Base-by-base conservation (phyloP, 129 eudicot species). In the Helianthus tuberosus region DNA sequence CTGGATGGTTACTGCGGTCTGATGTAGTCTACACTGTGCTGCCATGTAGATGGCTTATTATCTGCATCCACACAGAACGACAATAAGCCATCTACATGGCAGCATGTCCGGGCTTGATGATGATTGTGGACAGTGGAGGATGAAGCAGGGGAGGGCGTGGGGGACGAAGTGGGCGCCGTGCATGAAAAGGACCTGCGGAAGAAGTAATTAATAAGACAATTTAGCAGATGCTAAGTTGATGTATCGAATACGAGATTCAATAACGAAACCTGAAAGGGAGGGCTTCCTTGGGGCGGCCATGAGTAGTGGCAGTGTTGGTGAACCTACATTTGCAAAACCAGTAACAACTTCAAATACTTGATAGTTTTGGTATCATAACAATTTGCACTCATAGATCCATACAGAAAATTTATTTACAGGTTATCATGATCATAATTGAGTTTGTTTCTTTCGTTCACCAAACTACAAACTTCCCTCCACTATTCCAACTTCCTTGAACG, bases 251-350 rank as follows among this genome's bases (percentile, higher is more conserved):
- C 53, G 36, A 71, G 5, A 32, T 52, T 36, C 39, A 54, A 15
- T 15, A 63, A 27, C 58, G 10, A 59, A 41, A 73, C 79, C 79
- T 76, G 77, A 27, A 62, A 46, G 77, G 27, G 36, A 32, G 4
- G 72, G 71, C 39, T 63, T 63, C 32, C 46, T 70, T 8, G 77
- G 43, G 2, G 62, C 5, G 71, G 59, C 58, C 6, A 62, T 15
- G 9, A 78, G 50, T 11, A 77, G 77, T 51, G 82, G 82, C 48
- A 71, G 59, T 50, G 76, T 52, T 71, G 52, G 66, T 39, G 82
- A 70, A 44, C 29, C 82, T 78, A 66, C 63, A 78, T 29, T 50
- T 27, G n/a, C 15, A 23, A 32, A 13, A 32, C 36, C 36, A 32
- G 36, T 3, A 32, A 32, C 36, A 32, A 32, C 36, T 32, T 32